Base-by-base conservation (phyloP, 1,139 yeast species). In the Magnusiomyces fungicola region DNA sequence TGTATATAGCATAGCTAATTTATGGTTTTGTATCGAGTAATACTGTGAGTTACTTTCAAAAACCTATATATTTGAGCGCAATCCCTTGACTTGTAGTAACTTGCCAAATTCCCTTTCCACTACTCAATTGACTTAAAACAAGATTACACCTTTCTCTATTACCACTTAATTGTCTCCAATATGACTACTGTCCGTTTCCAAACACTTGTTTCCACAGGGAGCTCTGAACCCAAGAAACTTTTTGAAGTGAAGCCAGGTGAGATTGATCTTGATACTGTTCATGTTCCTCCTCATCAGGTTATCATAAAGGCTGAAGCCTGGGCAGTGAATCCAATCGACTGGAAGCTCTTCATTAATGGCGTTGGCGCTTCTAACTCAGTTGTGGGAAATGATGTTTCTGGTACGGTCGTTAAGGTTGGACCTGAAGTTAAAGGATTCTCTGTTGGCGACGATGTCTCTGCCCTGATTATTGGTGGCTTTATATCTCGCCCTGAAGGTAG, bases 311-410 rank as follows among this genome's bases (percentile, higher is more conserved):
- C 80, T 5, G 67, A 68, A 37, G 83, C 90, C 2, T 74, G 66
- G 48, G 89, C 88, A 3, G 72, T 76, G 39, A 85, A 84, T 61
- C 94, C 94, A 42, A 79, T 86, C 14, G 94, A 85, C 62, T 83
- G 84, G 83, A 82, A 81, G 59, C 85, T 80, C 56, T 61, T 74
- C 39, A 70, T 59, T 6, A 61, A 51, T 46, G 60, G 68, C 6
- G 59, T 69, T 53, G 75, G 73, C 22, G 60, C 66, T 1, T 68
- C 71, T 39, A 84, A 81, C 22, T 62, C 72, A 34, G 71, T 65
- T 27, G 53, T 55, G 29, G 72, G 72, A 7, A 57, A 59, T 47
- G 71, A 68, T 48, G 58, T 73, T 33, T 67, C 83, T 45, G 94
- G 94, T 48, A 68, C 67, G 19, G 81, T 84, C 38, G 72, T 69